These are phyloP conservation scores for Capsella rubella DNA, from an alignment of 441 rosid genomes.

Conservation along the genomic window DNA sequence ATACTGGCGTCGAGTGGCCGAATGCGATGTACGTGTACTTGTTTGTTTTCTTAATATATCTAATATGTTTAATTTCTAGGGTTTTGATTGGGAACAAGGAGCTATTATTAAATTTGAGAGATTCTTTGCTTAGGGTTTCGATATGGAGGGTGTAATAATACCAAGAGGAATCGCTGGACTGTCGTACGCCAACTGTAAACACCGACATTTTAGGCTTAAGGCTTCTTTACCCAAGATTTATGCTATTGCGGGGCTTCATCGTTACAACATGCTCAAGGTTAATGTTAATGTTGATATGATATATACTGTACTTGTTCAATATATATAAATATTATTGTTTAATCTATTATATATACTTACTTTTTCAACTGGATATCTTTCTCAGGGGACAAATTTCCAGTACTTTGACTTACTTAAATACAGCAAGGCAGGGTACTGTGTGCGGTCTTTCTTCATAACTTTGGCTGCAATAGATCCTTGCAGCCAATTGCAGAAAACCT, in stretches of 20 bases:
- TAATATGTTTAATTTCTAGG: not conserved
- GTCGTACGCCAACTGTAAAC: not conserved
- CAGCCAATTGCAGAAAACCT: not conserved
- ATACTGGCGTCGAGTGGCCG: too few relatives aligned
- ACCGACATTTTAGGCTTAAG: not conserved
- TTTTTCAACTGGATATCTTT: not conserved
- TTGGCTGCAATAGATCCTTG: not conserved
- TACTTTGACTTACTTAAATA: not conserved
- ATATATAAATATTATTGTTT: too few relatives aligned
- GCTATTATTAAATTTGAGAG: not conserved
- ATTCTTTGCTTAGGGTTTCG: conserved; percentile 14
- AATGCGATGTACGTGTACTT: too few relatives aligned
- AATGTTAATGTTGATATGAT: too few relatives aligned
- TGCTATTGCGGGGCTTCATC: conserved; percentile 10
- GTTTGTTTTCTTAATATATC: too few relatives aligned
- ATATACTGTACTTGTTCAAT: too few relatives aligned
- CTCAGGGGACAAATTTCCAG: conserved; percentile 4
- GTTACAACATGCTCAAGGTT: conserved; percentile 11
- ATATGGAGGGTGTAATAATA: not conserved
- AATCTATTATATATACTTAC: too few relatives aligned
- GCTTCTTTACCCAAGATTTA: not conserved
- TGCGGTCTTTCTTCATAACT: not conserved
- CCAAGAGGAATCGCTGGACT: not conserved
- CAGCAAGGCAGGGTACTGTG: not conserved
- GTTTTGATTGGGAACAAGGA: not conserved